A percentile compares a stretch with the other conserved stretches of the same genome.
Evolutionary conservation across 352 stramenopile genomes (phyloP).

Genomic region (Pythium utonaiense): DNA sequence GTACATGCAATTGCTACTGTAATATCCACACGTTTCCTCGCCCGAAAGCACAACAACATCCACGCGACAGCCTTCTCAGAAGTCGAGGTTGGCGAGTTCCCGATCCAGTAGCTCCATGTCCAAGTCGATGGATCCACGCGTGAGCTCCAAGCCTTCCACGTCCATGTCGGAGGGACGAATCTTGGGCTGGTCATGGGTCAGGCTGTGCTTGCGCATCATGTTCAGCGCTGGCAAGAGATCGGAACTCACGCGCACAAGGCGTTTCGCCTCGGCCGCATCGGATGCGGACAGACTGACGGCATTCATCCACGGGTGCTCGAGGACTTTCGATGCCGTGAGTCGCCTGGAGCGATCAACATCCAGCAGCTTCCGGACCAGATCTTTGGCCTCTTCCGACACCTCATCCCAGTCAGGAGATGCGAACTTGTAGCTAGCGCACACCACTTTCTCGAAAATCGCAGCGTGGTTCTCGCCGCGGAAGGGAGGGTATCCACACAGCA

Average conservation of each 20-base stretch:
- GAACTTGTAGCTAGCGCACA: slow-evolving; percentile 89
- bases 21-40: slow-evolving; percentile 1
- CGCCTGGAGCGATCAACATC: slow-evolving; percentile 83
- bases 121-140: slow-evolving; percentile 45
- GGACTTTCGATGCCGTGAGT: slow-evolving; percentile 59
- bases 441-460: slow-evolving; percentile 67
- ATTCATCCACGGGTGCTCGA: slow-evolving; percentile 84
- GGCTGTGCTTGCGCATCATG: slow-evolving; percentile 73
- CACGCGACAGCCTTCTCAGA: too few species aligned
- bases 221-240: slow-evolving; percentile 62
- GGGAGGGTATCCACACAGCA: slow-evolving; percentile 91
- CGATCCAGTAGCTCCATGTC: slow-evolving; percentile 65
- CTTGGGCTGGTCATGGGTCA: slow-evolving; percentile 64
- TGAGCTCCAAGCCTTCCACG: slow-evolving; percentile 54
- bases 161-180: slow-evolving; percentile 77
- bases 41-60: not conserved
- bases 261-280: slow-evolving; percentile 23
- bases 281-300: slow-evolving; percentile 19
- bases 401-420: slow-evolving; percentile 91
- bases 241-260: slow-evolving; percentile 36
- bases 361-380: slow-evolving; percentile 93
- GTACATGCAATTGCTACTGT: slow-evolving; percentile 9
- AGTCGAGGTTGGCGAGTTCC: slow-evolving; percentile 57
- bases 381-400: slow-evolving; percentile 92
- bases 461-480: slow-evolving; percentile 75